A percentile compares a stretch with the other conserved stretches of the same genome.
These are phyloP conservation scores for Epichloe uncinata DNA, from an alignment of 2,329 filamentous ascomycete species.

Conservation along the genomic window DNA sequence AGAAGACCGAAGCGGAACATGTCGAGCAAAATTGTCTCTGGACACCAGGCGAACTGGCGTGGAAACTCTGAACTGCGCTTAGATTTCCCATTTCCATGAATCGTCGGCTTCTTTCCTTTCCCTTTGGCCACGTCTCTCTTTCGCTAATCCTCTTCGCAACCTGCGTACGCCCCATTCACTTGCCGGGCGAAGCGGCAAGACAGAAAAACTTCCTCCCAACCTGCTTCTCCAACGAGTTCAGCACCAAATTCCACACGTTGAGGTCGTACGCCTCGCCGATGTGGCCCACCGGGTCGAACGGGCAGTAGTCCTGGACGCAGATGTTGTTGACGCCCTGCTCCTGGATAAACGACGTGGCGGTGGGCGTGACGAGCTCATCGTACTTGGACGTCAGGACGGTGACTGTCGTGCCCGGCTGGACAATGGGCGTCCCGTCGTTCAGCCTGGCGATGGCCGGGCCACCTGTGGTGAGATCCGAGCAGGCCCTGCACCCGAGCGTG, in stretches of 20 bases:
- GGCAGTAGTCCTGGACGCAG: conserved; percentile 9
- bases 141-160: no score
- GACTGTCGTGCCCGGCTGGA: no score
- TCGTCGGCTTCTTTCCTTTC: no score
- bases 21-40: conserved; percentile 34
- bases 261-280: conserved; percentile 5
- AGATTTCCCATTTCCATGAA: no score
- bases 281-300: conserved; percentile 6
- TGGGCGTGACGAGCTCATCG: neutral
- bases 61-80: conserved; percentile 20
- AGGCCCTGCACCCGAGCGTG: no score
- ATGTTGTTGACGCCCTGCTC: conserved; percentile 9
- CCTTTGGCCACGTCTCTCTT: no score
- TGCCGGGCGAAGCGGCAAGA: no score
- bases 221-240: conserved; percentile 8
- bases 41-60: conserved; percentile 29
- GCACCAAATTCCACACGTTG: conserved; percentile 9
- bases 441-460: no score
- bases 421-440: no score
- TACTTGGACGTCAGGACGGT: no score
- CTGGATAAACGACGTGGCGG: conserved; percentile 9
- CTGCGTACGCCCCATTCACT: no score
- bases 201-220: conserved; percentile 3
- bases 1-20: conserved; percentile 35
- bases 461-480: no score